These are phyloP conservation scores for Botryotinia convoluta DNA, from an alignment of 2,329 filamentous ascomycete genomes.

Conservation along the genomic window DNA sequence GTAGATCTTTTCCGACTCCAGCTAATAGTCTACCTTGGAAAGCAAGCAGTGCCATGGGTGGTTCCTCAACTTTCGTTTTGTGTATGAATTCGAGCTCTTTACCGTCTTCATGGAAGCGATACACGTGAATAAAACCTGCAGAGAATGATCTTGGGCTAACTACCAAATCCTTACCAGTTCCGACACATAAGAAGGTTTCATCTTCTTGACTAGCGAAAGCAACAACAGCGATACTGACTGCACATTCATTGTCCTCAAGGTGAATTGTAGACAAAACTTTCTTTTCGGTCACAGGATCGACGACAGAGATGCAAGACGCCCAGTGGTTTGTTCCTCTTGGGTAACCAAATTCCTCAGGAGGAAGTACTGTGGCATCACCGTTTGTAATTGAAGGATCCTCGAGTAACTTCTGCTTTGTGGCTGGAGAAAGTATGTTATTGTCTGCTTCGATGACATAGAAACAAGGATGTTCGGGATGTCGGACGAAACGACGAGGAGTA, in stretches of 20 bases:
- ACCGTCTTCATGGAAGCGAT: conserved; percentile 85
- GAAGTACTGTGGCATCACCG: conserved; percentile 67
- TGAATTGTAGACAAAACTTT: conserved; percentile 74
- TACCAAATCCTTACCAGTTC: conserved; percentile 86
- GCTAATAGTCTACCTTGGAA: conserved; percentile 89
- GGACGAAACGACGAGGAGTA: conserved; percentile 82
- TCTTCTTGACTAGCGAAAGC: conserved; percentile 85
- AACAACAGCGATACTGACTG: conserved; percentile 80
- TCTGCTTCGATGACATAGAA: conserved; percentile 96
- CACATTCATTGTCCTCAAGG: conserved; percentile 84
- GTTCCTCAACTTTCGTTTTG: conserved; percentile 89
- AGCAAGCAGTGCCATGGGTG: conserved; percentile 81
- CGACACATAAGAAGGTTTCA: conserved; percentile 88
- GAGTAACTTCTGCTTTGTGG: conserved; percentile 72
- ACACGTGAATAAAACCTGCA: conserved; percentile 86
- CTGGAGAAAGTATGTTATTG: conserved; percentile 81
- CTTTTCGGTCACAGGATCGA: conserved; percentile 79
- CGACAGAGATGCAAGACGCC: conserved; percentile 91
- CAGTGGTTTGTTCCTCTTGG: conserved; percentile 80
- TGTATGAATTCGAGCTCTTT: conserved; percentile 89
- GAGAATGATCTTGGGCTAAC: conserved; percentile 72
- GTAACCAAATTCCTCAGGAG: conserved; percentile 84
- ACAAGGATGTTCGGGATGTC: conserved; percentile 80
- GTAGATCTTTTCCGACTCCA: conserved; percentile 78
- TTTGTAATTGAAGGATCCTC: conserved; percentile 69